Base-by-base conservation (phyloP, 805 yeast genomes). In the Crinitomyces ghanaensis region DNA sequence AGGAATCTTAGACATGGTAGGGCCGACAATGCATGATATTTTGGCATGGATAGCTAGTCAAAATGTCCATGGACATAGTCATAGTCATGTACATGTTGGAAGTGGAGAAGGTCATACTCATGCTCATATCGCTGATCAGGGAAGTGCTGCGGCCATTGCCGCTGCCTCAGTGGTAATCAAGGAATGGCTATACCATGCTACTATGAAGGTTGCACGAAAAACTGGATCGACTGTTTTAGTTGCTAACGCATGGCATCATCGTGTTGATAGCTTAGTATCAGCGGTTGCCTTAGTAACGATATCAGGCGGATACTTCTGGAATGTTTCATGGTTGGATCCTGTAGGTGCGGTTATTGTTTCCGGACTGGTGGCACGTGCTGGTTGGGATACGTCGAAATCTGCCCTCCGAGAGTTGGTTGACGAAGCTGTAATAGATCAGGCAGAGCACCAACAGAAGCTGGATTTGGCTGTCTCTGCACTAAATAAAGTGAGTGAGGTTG, bases 201-300 rank as follows among this genome's bases (percentile, higher is more conserved):
- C 98, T 0, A 68, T 77, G 57, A 72, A 74, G 40, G 74, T 91
- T 15, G 98, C 96, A 1, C 63, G 65, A 31, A 63, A 69, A 40
- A 70, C 83, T 19, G 80, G 82, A 50, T 84, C 95, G 1, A 83
- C 84, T 41, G 97, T 91, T 3, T 65, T 91, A 30, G 74, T 83
- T 31, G 98, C 98, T 3, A 91, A 91, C 51, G 98, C 98, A 3
- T 91, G 98, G 97, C 98, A 91, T 55, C 98, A 91, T 53, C 68
- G 98, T 42, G 91, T 88, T 7, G 98, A 91, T 52, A 79, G 94
- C 1, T 55, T 91, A 46, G 93, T 97, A 1, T 83, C 96, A 0
- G 65, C 79, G 15, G 97, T 88, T 5, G 96, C 97, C 0, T 67
- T 88, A 14, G 69, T 75, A 3, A 85, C 97, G 1, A 91, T 91